phyloP scores from a whole-genome alignment of 441 rosid species.

The Croton laevigatus region DNA sequence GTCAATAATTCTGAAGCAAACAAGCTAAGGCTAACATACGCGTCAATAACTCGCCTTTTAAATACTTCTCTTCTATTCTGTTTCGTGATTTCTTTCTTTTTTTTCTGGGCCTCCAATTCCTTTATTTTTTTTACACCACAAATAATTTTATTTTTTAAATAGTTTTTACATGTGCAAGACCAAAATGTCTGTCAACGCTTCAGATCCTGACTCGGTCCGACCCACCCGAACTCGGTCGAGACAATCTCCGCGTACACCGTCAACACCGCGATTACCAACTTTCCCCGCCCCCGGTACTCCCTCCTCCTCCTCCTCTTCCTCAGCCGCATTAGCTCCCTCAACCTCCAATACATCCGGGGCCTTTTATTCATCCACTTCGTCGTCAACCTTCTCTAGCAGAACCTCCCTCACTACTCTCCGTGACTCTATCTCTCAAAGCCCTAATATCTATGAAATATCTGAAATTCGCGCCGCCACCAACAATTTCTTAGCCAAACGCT shows the following conservation, averaged over 20 bases:
- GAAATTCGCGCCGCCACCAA: conserved; percentile 85
- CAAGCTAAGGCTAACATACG: too few species aligned
- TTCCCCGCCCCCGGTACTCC: conserved; percentile 21
- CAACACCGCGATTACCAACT: not conserved
- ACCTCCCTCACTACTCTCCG: conserved; percentile 72
- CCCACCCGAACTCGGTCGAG: conserved; percentile 22
- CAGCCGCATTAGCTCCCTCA: conserved; percentile 25
- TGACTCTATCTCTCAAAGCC: conserved; percentile 56
- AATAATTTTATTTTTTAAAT: too few species aligned
- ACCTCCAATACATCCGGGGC: conserved; percentile 23
- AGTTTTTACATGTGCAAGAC: conserved; percentile 52
- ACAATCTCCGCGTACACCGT: not conserved
- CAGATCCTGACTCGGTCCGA: conserved; percentile 35
- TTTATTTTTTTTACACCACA: not conserved
- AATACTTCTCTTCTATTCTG: not conserved
- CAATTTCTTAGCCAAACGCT: conserved; percentile 66
- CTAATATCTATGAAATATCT: conserved; percentile 69
- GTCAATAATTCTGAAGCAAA: too few species aligned
- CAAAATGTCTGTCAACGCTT: conserved; percentile 62
- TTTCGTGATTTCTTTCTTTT: not conserved
- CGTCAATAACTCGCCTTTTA: not conserved
- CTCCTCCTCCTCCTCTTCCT: conserved; percentile 16
- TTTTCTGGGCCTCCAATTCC: not conserved
- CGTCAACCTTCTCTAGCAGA: conserved; percentile 41
- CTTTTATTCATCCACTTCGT: conserved; percentile 26